Evolutionary conservation across 1,284 basidiomycete species (phyloP).

Genomic region (Cryptococcus floricola): DNA sequence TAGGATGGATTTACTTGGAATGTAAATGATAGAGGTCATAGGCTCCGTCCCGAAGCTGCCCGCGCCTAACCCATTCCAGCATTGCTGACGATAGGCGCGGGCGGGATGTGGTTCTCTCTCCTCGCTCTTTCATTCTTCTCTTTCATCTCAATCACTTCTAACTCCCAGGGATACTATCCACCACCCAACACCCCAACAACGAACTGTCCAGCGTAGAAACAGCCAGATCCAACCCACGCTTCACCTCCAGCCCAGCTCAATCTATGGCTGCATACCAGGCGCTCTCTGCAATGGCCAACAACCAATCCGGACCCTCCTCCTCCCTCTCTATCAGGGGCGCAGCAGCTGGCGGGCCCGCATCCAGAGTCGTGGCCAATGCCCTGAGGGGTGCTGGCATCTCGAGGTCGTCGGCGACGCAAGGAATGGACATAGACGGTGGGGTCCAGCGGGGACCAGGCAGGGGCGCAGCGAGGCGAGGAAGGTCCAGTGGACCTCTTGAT

Average conservation of each 20-base stretch:
- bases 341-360: conserved; percentile 9
- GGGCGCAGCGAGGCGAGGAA: conserved; percentile 14
- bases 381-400: conserved; percentile 36
- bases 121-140: neutral
- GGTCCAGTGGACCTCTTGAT: conserved; percentile 32
- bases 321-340: conserved; percentile 29
- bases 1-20: neutral
- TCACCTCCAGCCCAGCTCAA: neutral
- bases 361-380: conserved; percentile 18
- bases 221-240: neutral
- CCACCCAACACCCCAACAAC: neutral
- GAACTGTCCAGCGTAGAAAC: too few species aligned
- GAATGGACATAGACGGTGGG: conserved; percentile 37
- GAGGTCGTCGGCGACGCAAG: conserved; percentile 7
- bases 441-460: conserved; percentile 18
- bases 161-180: neutral
- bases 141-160: neutral
- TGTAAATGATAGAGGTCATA: neutral
- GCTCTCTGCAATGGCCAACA: conserved; percentile 16
- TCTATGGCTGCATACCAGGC: conserved; percentile 27
- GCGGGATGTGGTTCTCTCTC: neutral
- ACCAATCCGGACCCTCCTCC: conserved; percentile 5
- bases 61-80: neutral
- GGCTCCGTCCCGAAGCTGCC: neutral
- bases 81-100: neutral